Conservation (phyloP, 352 stramenopile species). For the Peronosclerospora sorghi region DNA sequence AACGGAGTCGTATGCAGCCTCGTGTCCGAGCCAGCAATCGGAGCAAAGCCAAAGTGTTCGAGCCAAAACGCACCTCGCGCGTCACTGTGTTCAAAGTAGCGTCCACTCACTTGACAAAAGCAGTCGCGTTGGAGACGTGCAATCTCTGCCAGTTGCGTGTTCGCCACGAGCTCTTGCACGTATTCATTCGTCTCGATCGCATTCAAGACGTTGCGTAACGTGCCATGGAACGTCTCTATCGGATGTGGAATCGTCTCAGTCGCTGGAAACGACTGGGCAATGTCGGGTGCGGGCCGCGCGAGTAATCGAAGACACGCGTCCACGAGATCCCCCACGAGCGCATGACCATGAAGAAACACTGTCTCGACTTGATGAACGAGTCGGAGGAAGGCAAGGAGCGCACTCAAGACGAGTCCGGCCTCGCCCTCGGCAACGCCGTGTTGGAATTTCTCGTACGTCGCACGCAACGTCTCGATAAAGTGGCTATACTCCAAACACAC, state of each 20-base stretch:
- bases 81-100: conserved; percentile 44
- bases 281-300: conserved; percentile 25
- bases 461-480: conserved; percentile 65
- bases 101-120: conserved; percentile 65
- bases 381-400: conserved; percentile 46
- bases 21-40: conserved; percentile 16
- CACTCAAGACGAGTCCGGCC: conserved; percentile 47
- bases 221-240: conserved; percentile 68
- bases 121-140: conserved; percentile 45
- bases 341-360: conserved; percentile 58
- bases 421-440: conserved; percentile 41
- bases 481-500: conserved; percentile 68
- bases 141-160: conserved; percentile 44
- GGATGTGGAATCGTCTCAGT: conserved; percentile 56
- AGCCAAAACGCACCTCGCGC: conserved; percentile 48
- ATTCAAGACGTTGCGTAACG: conserved; percentile 61
- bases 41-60: conserved; percentile 52
- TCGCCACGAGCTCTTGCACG: conserved; percentile 47
- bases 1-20: conserved; percentile 31
- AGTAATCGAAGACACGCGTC: conserved; percentile 42
- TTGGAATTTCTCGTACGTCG: conserved; percentile 53
- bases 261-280: conserved; percentile 28
- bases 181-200: conserved; percentile 53
- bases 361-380: conserved; percentile 69
- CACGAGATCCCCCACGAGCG: conserved; percentile 48